Evolutionary conservation across 768 basidiomycete genomes (phyloP).

Genomic region (Suillus bovinus): DNA sequence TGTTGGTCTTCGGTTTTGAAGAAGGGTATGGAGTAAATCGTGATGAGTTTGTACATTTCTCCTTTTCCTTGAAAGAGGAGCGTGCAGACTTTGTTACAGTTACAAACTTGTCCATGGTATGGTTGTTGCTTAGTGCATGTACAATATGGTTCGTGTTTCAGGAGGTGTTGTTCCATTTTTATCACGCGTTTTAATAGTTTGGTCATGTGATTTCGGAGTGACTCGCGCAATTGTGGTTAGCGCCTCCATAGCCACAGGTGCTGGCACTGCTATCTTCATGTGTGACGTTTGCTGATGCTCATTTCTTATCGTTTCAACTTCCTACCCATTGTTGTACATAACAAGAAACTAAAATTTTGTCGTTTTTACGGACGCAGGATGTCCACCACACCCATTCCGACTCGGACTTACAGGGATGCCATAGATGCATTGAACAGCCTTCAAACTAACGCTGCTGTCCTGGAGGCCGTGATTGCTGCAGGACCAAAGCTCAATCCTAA

Average conservation of each 20-base stretch:
- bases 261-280: neutral
- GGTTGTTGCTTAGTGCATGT: neutral
- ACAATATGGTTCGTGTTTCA: neutral
- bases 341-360: neutral
- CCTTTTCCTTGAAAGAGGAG: slow-evolving; percentile 4
- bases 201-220: neutral
- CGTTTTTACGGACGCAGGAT: slow-evolving; percentile 39
- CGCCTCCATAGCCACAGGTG: too few species aligned
- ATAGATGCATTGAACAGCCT: slow-evolving; percentile 73
- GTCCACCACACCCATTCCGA: slow-evolving; percentile 43
- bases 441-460: slow-evolving; percentile 91
- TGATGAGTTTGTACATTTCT: neutral
- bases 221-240: too few species aligned
- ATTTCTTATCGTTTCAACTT: slow-evolving; percentile 9
- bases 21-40: slow-evolving; percentile 6
- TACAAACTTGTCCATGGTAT: slow-evolving; percentile 31
- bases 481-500: slow-evolving; percentile 57
- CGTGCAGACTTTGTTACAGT: slow-evolving; percentile 22
- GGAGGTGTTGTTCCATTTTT: slow-evolving; percentile 4
- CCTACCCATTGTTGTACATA: slow-evolving; percentile 7
- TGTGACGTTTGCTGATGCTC: slow-evolving; percentile 9
- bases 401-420: slow-evolving; percentile 65
- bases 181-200: neutral
- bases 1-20: slow-evolving; percentile 1
- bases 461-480: slow-evolving; percentile 79